phyloP scores from a whole-genome alignment of 495 filamentous ascomycete species.

The Umbilicaria muhlenbergii region DNA sequence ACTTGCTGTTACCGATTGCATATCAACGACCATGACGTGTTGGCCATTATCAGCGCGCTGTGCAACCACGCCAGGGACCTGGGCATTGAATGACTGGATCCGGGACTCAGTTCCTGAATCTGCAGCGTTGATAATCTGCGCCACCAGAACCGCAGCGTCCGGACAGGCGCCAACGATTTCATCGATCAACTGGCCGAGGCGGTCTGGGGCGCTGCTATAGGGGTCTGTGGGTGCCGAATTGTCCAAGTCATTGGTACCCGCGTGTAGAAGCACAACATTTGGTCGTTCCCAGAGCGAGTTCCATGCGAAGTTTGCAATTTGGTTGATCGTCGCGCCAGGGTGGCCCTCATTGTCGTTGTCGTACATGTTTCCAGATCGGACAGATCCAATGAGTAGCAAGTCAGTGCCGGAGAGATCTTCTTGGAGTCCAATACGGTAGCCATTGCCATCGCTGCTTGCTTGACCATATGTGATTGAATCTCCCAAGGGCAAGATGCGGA shows the following conservation, averaged over 20 bases:
- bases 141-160: constrained; percentile 21
- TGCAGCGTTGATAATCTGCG: constrained; percentile 17
- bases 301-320: constrained; percentile 16
- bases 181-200: constrained; percentile 19
- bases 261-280: constrained; percentile 11
- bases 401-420: constrained; percentile 19
- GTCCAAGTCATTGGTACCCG: constrained; percentile 13
- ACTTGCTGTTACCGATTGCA: constrained; percentile 11
- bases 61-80: constrained; percentile 13
- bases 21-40: constrained; percentile 18
- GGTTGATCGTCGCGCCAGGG: constrained; percentile 28
- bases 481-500: constrained; percentile 38
- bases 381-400: constrained; percentile 25
- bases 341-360: constrained; percentile 39
- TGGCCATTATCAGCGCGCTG: constrained; percentile 10
- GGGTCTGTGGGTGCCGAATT: background rate
- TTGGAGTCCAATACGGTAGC: constrained; percentile 32
- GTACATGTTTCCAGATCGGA: constrained; percentile 28
- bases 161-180: constrained; percentile 17
- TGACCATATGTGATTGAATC: constrained; percentile 43
- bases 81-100: constrained; percentile 16
- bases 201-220: constrained; percentile 11
- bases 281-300: constrained; percentile 1
- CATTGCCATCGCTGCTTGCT: constrained; percentile 32
- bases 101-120: constrained; percentile 15